These are phyloP conservation scores for Epichloe glyceriae DNA, from an alignment of 2,329 filamentous ascomycete genomes.

Conservation along the genomic window DNA sequence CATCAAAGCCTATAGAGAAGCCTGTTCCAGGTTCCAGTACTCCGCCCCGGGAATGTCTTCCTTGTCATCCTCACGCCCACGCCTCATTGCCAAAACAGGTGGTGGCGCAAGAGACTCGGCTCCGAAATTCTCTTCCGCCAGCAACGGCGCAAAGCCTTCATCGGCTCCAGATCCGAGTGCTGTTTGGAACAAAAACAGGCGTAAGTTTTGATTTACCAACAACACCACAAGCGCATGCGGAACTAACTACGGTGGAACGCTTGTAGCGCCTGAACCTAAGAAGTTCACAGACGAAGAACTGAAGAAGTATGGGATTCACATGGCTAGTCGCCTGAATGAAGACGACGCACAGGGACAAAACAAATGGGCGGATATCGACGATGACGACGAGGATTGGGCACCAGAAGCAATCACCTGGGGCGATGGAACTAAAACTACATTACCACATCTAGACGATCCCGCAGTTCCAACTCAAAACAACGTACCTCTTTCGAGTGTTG, in stretches of 20 bases:
- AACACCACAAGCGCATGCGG: not conserved
- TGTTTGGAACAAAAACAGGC: constrained; percentile 84
- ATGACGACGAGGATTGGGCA: constrained; percentile 79
- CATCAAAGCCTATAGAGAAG: constrained; percentile 40
- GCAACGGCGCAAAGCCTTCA: constrained; percentile 46
- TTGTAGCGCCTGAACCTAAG: constrained; percentile 57
- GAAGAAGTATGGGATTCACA: constrained; percentile 75
- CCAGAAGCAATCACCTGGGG: constrained; percentile 80
- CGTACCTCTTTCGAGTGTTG: constrained; percentile 12
- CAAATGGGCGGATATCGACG: constrained; percentile 84
- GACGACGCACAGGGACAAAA: constrained; percentile 63
- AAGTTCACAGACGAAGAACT: constrained; percentile 80
- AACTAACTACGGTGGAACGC: constrained; percentile 30
- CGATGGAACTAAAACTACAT: constrained; percentile 71
- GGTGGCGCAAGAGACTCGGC: constrained; percentile 42
- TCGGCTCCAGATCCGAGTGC: constrained; percentile 56
- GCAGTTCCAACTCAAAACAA: constrained; percentile 16
- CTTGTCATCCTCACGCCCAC: constrained; percentile 47
- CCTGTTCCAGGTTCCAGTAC: constrained; percentile 32
- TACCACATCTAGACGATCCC: constrained; percentile 49
- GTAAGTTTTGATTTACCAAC: constrained; percentile 33
- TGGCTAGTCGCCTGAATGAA: constrained; percentile 64
- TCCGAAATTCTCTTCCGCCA: constrained; percentile 25
- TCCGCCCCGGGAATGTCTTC: constrained; percentile 32
- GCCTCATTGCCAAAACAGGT: constrained; percentile 64